These are phyloP conservation scores for Fraxinus latifolia DNA, from an alignment of 305 asterid genomes.

Conservation along the genomic window DNA sequence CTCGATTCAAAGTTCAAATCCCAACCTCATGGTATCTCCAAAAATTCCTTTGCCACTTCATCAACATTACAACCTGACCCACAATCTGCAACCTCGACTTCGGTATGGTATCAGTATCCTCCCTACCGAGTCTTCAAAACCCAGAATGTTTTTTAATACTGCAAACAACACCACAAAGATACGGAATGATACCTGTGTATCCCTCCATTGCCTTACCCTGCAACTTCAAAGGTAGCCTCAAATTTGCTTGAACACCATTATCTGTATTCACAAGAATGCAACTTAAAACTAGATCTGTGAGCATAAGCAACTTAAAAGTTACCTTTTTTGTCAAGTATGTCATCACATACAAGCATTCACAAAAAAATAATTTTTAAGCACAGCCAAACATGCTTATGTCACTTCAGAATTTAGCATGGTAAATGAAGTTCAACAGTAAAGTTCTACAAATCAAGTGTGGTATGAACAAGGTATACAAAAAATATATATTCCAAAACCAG, in stretches of 20 bases:
- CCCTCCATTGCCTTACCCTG: conserved; percentile 11
- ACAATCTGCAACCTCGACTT: background rate
- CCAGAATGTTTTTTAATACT: conserved; percentile 4
- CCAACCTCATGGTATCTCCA: background rate
- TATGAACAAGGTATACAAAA: background rate
- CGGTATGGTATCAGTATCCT: background rate
- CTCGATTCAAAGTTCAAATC: background rate
- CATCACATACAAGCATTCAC: background rate
- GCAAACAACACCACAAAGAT: conserved; percentile 7
- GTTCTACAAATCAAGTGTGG: background rate
- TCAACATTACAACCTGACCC: background rate
- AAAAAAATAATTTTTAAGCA: background rate
- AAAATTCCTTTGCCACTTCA: background rate
- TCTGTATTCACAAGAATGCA: background rate
- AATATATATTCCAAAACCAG: background rate
- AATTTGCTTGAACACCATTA: background rate
- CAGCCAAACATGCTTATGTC: background rate
- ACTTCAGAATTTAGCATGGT: background rate
- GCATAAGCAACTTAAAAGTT: background rate
- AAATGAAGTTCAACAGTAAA: background rate
- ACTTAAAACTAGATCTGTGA: background rate
- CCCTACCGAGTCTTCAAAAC: conserved; percentile 3
- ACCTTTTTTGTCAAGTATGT: background rate
- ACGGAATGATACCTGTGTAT: conserved; percentile 19
- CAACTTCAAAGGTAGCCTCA: background rate